A percentile compares a stretch with the other conserved stretches of the same genome.
These are phyloP conservation scores for Rosa multiflora DNA, from an alignment of 306 rosid species.

Conservation along the genomic window DNA sequence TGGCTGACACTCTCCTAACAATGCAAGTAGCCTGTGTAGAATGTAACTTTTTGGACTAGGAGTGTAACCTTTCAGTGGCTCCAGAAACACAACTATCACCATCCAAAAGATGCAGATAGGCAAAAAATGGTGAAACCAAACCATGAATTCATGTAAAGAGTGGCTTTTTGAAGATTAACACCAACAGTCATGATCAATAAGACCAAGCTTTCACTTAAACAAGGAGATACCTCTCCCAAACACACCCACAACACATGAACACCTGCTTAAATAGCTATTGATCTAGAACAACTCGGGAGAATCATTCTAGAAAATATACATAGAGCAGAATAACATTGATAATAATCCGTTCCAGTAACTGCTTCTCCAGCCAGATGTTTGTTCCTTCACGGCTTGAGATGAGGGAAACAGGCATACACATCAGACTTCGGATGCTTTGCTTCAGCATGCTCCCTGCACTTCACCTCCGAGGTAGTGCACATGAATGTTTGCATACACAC, in stretches of 20 bases:
- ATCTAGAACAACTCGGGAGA: slow-evolving; percentile 3
- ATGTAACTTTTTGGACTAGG: too few relatives aligned
- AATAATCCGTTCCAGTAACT: slow-evolving; percentile 18
- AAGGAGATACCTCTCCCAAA: not conserved
- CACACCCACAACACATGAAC: slow-evolving; percentile 15
- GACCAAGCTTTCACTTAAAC: slow-evolving; percentile 20
- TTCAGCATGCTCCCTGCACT: slow-evolving; percentile 71
- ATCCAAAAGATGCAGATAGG: not conserved
- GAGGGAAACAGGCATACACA: slow-evolving; percentile 47
- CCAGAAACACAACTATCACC: not conserved
- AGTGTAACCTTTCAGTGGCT: not conserved
- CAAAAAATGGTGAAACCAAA: not conserved
- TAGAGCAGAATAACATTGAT: slow-evolving; percentile 17
- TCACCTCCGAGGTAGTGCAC: slow-evolving; percentile 63
- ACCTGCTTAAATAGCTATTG: slow-evolving; percentile 27
- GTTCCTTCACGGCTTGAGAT: slow-evolving; percentile 45
- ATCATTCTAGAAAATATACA: slow-evolving; percentile 28
- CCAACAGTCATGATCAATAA: slow-evolving; percentile 19
- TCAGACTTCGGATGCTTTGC: slow-evolving; percentile 71
- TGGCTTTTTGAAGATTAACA: not conserved
- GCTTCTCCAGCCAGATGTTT: not conserved
- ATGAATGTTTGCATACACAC: slow-evolving; percentile 74
- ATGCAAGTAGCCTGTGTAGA: too few relatives aligned
- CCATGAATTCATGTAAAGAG: not conserved
- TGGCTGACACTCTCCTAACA: not conserved